Base-by-base conservation (phyloP, 2,329 filamentous ascomycete species). In the Paecilomyces fulvus region DNA sequence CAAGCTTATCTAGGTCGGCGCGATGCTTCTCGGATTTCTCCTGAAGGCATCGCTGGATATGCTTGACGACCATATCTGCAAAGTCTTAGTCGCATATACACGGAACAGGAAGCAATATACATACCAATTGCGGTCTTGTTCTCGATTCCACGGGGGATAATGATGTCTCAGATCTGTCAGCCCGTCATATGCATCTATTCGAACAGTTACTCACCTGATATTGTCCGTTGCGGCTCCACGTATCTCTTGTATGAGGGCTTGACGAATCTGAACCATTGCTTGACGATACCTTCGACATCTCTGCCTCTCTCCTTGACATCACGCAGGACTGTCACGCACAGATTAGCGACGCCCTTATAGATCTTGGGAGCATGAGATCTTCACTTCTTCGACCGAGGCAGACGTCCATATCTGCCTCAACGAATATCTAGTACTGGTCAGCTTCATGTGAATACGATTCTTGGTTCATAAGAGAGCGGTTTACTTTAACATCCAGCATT, bases 221-320 rank as follows among this genome's bases (percentile, higher is more conserved):
- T 86, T 63, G 91, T 88, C 55, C 91, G 82, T 71, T 99, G 94
- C 31, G 94, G 94, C 60, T 95, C 88, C 56, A 99, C 94, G 68
- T 84, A 97, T 80, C 88, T 90, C 71, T 92, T 88, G 66, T 95
- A 97, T 67, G 97, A 97, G 2, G 94, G 94, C 74, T 99, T 99
- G 49, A 99, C 94, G 69, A 89, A 99, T 10, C 77, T 78, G 70
- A 97, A 96, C 94, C 94, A 99, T 72, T 99, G 94, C 73, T 97
- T 97, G 71, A 99, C 92, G 67, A 92, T 92, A 46, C 94, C 94
- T 69, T 96, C 89, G 56, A 97, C 88, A 67, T 96, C 92, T 68
- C 94, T 83, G 2, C 89, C 92, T 66, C 94, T 85, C 65, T 96
- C 90, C 64, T 84, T 84, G 21, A 97, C 90, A 74, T 99, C 94